Percentiles rank a stretch among this genome's conserved stretches.
phyloP scores from a whole-genome alignment of 2,329 filamentous ascomycete species.

The Colletotrichum simmondsii region DNA sequence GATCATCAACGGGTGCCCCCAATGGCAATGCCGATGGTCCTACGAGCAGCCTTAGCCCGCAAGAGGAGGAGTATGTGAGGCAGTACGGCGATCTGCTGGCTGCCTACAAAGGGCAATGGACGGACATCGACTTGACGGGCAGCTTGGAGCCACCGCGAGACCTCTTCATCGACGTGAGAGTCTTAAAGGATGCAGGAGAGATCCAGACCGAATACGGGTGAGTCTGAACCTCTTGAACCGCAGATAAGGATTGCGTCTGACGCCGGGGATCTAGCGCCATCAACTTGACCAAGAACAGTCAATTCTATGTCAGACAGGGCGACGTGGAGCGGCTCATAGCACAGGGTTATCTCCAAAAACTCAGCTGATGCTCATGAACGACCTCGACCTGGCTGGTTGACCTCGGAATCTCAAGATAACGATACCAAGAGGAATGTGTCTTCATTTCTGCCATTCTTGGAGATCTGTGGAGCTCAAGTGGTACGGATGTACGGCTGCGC shows the following conservation, averaged over 20 bases:
- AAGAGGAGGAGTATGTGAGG: slow-evolving; percentile 95
- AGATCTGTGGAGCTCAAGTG: neutral
- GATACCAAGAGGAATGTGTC: slow-evolving; percentile 7
- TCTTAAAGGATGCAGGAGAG: slow-evolving; percentile 96
- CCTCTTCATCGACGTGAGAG: slow-evolving; percentile 95
- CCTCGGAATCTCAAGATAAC: neutral
- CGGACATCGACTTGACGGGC: slow-evolving; percentile 94
- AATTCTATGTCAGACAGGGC: slow-evolving; percentile 95
- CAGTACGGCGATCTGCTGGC: slow-evolving; percentile 92
- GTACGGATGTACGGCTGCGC: neutral
- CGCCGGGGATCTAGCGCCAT: slow-evolving; percentile 73
- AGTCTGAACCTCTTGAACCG: slow-evolving; percentile 46
- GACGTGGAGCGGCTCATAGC: slow-evolving; percentile 95
- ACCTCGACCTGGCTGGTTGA: neutral
- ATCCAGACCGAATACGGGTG: slow-evolving; percentile 99
- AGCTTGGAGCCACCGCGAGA: slow-evolving; percentile 94
- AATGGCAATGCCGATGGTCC: slow-evolving; percentile 53
- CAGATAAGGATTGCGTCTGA: slow-evolving; percentile 23
- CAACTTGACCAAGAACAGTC: slow-evolving; percentile 96
- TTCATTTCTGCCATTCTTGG: slow-evolving; percentile 10
- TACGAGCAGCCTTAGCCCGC: slow-evolving; percentile 86
- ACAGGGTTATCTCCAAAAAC: slow-evolving; percentile 92
- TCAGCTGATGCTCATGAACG: slow-evolving; percentile 69
- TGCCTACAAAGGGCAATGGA: slow-evolving; percentile 99
- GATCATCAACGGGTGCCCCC: slow-evolving; percentile 46